These are phyloP conservation scores for Citrus glauca DNA, from an alignment of 345 rosid species.

Conservation along the genomic window DNA sequence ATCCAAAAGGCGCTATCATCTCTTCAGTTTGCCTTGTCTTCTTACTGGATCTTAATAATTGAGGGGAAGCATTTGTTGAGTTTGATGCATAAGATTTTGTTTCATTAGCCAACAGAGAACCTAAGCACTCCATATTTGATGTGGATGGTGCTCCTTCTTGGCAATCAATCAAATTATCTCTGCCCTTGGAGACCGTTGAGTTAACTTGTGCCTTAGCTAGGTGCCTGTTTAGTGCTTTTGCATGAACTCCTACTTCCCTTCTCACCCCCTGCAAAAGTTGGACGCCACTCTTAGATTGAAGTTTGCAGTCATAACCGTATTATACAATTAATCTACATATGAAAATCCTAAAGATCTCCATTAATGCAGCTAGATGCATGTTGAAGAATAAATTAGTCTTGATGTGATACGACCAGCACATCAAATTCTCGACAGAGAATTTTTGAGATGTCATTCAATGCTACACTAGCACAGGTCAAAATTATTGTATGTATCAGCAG, in stretches of 20 bases:
- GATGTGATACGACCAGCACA: not conserved
- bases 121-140: not conserved
- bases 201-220: conserved; percentile 13
- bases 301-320: not conserved
- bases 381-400: not conserved
- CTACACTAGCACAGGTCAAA: not conserved
- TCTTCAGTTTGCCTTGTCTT: conserved; percentile 3
- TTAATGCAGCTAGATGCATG: not conserved
- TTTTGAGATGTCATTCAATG: not conserved
- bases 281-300: conserved; percentile 1
- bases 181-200: conserved; percentile 5
- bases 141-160: not conserved
- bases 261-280: conserved; percentile 63
- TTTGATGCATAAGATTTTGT: conserved; percentile 14
- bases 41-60: conserved; percentile 13
- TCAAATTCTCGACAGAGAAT: too few relatives aligned
- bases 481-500: not conserved
- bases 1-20: conserved; percentile 2
- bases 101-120: conserved; percentile 16
- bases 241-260: conserved; percentile 94
- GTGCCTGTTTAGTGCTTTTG: conserved; percentile 52
- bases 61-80: conserved; percentile 12
- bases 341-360: not conserved
- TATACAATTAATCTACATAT: not conserved
- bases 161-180: conserved; percentile 24